phyloP scores from a whole-genome alignment of 768 basidiomycete species.

The Nidularia sp. region DNA sequence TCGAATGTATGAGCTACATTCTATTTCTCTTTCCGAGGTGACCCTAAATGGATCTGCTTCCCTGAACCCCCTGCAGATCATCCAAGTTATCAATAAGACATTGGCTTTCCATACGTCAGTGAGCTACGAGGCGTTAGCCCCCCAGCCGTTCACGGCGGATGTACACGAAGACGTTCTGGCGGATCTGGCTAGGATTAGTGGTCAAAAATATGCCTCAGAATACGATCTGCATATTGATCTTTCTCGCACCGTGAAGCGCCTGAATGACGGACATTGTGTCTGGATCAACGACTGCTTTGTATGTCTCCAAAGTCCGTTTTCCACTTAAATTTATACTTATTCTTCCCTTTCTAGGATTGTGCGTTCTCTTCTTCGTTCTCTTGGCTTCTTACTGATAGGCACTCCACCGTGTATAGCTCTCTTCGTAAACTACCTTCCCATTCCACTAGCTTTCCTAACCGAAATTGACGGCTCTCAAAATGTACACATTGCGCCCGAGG shows the following conservation, averaged over 20 bases:
- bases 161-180: conserved; percentile 54
- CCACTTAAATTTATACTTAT: not conserved
- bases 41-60: not conserved
- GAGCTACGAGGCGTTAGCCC: conserved; percentile 54
- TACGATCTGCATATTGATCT: conserved; percentile 56
- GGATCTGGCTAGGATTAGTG: conserved; percentile 46
- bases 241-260: conserved; percentile 48
- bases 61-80: conserved; percentile 29
- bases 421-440: conserved; percentile 45
- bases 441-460: conserved; percentile 44
- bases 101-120: conserved; percentile 62
- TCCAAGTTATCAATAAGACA: conserved; percentile 57
- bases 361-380: conserved; percentile 8
- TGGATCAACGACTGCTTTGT: conserved; percentile 52
- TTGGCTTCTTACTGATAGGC: not conserved
- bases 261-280: conserved; percentile 57
- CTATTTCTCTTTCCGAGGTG: not conserved
- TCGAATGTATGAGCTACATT: conserved; percentile 38
- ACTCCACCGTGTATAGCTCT: conserved; percentile 24
- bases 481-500: conserved; percentile 53
- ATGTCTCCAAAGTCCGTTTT: conserved; percentile 2
- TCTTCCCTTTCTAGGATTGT: conserved; percentile 30
- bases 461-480: conserved; percentile 38
- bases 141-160: conserved; percentile 44
- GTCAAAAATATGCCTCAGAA: conserved; percentile 41